These are phyloP conservation scores for Beta corolliflora DNA, from an alignment of 179 eudicot species.

Conservation along the genomic window DNA sequence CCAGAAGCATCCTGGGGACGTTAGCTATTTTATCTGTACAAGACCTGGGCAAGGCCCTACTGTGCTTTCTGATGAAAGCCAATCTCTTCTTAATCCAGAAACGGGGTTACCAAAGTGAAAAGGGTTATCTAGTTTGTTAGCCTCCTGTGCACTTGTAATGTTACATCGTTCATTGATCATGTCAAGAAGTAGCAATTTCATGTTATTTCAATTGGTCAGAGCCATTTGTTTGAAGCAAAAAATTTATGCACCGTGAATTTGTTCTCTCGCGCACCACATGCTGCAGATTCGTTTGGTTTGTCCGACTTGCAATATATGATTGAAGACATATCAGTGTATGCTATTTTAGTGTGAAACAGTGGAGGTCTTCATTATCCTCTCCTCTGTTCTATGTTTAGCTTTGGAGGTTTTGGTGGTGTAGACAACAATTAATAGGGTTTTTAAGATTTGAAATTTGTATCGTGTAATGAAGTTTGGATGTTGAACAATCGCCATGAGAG, in stretches of 20 bases:
- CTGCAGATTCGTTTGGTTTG: not conserved
- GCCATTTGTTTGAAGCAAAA: not conserved
- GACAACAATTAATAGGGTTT: not conserved
- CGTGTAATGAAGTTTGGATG: not conserved
- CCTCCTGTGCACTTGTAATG: not conserved
- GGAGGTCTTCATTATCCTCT: not conserved
- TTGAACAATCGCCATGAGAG: constrained; percentile 4
- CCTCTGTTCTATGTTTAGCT: not conserved
- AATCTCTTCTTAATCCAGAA: constrained; percentile 67
- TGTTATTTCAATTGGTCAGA: not conserved
- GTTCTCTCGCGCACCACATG: not conserved
- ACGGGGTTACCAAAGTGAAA: constrained; percentile 85
- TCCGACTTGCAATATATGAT: not conserved
- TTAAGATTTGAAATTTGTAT: not conserved
- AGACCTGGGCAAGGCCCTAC: constrained; percentile 84
- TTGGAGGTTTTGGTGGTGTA: not conserved
- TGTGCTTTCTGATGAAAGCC: constrained; percentile 63
- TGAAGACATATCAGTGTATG: not conserved
- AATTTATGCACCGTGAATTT: not conserved
- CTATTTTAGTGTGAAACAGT: not conserved
- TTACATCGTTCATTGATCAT: not conserved
- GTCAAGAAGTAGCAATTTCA: constrained; percentile 1
- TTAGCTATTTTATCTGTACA: constrained; percentile 89
- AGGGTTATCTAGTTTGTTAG: not conserved
- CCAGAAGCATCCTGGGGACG: constrained; percentile 62